Evolutionary conservation across 495 filamentous ascomycete species (phyloP), one percentile per base, ranked within the genome.

Genomic region (Hypoxylon trugodes): DNA sequence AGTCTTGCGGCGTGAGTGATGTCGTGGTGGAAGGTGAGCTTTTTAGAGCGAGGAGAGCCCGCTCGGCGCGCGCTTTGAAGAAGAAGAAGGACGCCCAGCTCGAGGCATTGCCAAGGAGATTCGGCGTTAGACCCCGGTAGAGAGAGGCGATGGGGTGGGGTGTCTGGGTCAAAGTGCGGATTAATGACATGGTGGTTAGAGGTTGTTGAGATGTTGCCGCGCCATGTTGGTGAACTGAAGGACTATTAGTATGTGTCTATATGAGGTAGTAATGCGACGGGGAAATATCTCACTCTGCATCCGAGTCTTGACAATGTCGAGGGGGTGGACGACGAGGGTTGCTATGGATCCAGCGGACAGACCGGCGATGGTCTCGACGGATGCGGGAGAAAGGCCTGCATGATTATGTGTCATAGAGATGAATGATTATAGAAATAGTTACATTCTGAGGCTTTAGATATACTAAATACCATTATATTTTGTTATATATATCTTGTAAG

Each of bases 291-390:
- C 30, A 94, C 93, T 85, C 78, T 99, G 95, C 66, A 99, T 86
- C 56, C 95, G 89, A 33, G 93, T 97, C 79, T 99, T 99, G 69
- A 98, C 84, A 56, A 98, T 85, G 77, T 99, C 95, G 47, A 99
- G 82, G 15, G 95, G 95, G 78, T 93, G 90, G 21, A 89, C 88
- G 47, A 84, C 82, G 54, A 97, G 82, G 25, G 95, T 97, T 13
- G 92, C 88, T 61, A 90, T 85, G 61, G 92, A 81, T 35, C 95
- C 95, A 50, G 94, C 94, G 46, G 88, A 87, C 73, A 98, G 89
- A 59, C 95, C 95, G 40, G 94, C 91, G 77, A 96, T 82, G 71
- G 88, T 87, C 83, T 98, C 95, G 77, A 96, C 86, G 70, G 91
- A 75, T 73, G 90, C 89, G 77, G 87, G 86, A 59, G 90, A 88